A percentile compares a stretch with the other conserved stretches of the same genome.
phyloP scores from a whole-genome alignment of 164 flowering plant species.

The Sextonia rubra region DNA sequence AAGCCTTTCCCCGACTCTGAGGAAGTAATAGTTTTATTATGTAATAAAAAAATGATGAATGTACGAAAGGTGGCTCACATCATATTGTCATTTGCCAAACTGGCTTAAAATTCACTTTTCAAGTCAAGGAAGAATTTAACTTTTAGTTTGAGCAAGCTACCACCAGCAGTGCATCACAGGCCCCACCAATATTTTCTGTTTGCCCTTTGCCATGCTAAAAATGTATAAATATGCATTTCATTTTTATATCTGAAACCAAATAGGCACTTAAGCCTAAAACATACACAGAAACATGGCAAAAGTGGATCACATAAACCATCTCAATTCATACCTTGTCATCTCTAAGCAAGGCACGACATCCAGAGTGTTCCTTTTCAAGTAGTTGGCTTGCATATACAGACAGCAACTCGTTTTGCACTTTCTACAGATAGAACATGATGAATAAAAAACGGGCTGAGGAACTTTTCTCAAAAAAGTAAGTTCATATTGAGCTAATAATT shows the following conservation, averaged over 20 bases:
- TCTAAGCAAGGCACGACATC: slow-evolving; percentile 83
- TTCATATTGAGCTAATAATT: background rate
- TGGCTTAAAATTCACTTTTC: background rate
- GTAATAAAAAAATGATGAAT: no score
- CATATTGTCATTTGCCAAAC: background rate
- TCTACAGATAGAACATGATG: slow-evolving; percentile 13
- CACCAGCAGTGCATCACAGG: background rate
- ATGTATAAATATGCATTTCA: no score
- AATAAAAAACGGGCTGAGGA: background rate
- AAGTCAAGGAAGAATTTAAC: background rate
- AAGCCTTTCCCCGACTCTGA: no score
- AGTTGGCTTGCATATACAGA: slow-evolving; percentile 55
- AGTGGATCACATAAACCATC: background rate
- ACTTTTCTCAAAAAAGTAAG: background rate
- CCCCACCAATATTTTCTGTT: background rate
- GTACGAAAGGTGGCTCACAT: no score
- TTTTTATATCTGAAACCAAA: no score
- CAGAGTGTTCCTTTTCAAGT: slow-evolving; percentile 92
- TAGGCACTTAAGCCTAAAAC: background rate
- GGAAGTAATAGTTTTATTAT: no score
- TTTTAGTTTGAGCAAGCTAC: background rate
- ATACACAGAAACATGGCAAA: background rate
- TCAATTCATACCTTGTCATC: slow-evolving; percentile 69
- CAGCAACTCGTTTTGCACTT: slow-evolving; percentile 32
- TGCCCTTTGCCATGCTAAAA: no score